These are phyloP conservation scores for Syzygium aqueum DNA, from an alignment of 345 rosid species.

Conservation along the genomic window DNA sequence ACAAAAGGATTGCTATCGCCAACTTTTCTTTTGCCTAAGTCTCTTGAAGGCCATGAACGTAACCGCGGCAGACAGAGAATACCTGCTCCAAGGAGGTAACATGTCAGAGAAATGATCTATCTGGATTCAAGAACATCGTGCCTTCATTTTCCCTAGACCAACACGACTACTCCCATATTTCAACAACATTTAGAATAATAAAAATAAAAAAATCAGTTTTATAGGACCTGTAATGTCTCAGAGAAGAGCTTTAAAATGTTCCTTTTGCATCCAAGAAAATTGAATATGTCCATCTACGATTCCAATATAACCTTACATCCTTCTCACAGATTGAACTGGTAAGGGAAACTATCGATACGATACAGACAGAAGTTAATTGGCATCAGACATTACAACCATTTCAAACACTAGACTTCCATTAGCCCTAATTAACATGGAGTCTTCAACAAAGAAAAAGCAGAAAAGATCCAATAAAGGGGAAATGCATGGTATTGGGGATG, in stretches of 20 bases:
- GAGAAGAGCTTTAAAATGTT: not conserved
- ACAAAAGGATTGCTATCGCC: slow-evolving; percentile 24
- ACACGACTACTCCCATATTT: not conserved
- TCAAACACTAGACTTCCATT: not conserved
- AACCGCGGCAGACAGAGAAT: slow-evolving; percentile 86
- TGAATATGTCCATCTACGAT: not conserved
- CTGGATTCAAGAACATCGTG: not conserved
- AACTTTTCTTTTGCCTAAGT: slow-evolving; percentile 32
- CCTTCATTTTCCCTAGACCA: not conserved
- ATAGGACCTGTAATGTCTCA: not conserved
- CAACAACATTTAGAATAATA: not conserved
- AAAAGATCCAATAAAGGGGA: not conserved
- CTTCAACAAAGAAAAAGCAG: not conserved
- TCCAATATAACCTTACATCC: not conserved
- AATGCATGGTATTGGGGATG: not conserved
- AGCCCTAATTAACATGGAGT: not conserved
- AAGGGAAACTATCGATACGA: not conserved
- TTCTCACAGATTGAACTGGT: not conserved
- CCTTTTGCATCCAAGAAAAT: not conserved
- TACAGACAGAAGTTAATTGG: not conserved
- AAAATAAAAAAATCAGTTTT: not conserved
- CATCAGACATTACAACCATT: not conserved
- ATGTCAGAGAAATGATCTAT: not conserved
- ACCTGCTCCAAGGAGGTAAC: slow-evolving; percentile 37
- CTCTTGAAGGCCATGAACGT: slow-evolving; percentile 91